Percentiles rank a stretch among this genome's conserved stretches.
Conservation (phyloP, 2,329 filamentous ascomycete species). For the Penicillium corylophilum region DNA sequence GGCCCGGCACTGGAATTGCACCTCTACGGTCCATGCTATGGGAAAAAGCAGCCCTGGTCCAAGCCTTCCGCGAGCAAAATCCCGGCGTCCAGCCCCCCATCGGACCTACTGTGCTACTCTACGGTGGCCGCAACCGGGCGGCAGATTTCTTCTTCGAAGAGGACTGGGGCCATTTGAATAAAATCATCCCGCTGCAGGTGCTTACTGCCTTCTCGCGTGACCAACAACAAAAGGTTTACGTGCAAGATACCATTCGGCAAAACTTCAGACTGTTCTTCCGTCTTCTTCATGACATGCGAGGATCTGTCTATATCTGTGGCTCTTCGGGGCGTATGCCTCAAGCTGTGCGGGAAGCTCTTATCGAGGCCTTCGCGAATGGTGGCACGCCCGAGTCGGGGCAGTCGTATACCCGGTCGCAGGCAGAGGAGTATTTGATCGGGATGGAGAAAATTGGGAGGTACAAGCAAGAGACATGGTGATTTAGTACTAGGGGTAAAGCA, state of each 20-base stretch:
- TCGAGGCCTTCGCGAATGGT: constrained; percentile 57
- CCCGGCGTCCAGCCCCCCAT: constrained; percentile 27
- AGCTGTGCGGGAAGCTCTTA: constrained; percentile 64
- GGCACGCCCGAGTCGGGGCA: constrained; percentile 43
- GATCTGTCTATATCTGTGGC: constrained; percentile 53
- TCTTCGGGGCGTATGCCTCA: constrained; percentile 70
- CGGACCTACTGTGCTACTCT: constrained; percentile 67
- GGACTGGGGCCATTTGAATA: constrained; percentile 64
- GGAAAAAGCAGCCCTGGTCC: constrained; percentile 57
- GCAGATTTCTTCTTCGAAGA: constrained; percentile 79
- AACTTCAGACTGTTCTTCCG: constrained; percentile 51
- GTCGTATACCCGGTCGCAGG: constrained; percentile 45
- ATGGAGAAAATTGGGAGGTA: constrained; percentile 65
- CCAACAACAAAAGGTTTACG: constrained; percentile 63
- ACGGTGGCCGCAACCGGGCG: constrained; percentile 72
- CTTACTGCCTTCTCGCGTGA: constrained; percentile 71
- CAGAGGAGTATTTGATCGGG: constrained; percentile 54
- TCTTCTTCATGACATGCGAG: constrained; percentile 52
- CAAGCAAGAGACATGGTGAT: constrained; percentile 69
- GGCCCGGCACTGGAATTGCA: constrained; percentile 82
- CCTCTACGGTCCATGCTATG: constrained; percentile 80
- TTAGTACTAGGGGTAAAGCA: background rate
- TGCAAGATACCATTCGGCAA: constrained; percentile 62
- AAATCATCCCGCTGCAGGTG: constrained; percentile 51
- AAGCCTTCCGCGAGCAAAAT: constrained; percentile 31